A percentile compares a stretch with the other conserved stretches of the same genome.
Conservation (phyloP, 352 stramenopile genomes). For the Phytophthora podocarpi region DNA sequence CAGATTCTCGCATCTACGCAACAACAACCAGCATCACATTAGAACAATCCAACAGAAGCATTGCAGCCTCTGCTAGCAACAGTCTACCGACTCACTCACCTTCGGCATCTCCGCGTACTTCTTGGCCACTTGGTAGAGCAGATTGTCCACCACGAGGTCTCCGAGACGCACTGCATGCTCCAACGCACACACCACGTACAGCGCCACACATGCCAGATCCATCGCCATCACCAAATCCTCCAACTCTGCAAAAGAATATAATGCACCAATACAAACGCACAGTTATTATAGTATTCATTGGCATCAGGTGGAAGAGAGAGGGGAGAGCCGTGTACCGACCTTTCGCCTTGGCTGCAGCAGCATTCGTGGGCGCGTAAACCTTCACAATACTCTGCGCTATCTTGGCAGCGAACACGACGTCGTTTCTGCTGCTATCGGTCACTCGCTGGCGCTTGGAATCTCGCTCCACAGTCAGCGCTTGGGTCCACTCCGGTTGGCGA, state of each 20-base stretch:
- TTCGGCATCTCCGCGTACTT: conserved; percentile 62
- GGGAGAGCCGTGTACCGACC: conserved; percentile 6
- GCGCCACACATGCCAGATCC: conserved; percentile 56
- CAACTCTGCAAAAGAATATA: no score
- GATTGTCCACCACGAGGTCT: conserved; percentile 74
- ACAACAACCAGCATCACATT: neutral
- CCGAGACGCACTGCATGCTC: conserved; percentile 52
- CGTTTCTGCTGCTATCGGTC: conserved; percentile 30
- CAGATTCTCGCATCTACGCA: conserved; percentile 28
- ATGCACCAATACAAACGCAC: neutral
- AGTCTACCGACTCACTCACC: conserved; percentile 20
- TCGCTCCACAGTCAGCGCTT: conserved; percentile 12
- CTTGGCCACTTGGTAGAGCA: conserved; percentile 84
- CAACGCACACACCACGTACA: conserved; percentile 54
- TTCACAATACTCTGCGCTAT: conserved; percentile 70
- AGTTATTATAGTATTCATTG: neutral
- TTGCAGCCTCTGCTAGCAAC: neutral
- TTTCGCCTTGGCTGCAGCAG: conserved; percentile 19
- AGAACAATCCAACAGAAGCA: neutral
- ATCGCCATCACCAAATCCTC: conserved; percentile 43
- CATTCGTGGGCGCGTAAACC: conserved; percentile 36
- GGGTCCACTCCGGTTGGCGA: conserved; percentile 23
- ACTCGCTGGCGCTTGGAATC: conserved; percentile 26
- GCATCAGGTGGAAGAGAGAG: neutral
- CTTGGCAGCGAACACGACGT: conserved; percentile 56